phyloP scores from a whole-genome alignment of 345 rosid genomes.

The Lumnitzera racemosa region DNA sequence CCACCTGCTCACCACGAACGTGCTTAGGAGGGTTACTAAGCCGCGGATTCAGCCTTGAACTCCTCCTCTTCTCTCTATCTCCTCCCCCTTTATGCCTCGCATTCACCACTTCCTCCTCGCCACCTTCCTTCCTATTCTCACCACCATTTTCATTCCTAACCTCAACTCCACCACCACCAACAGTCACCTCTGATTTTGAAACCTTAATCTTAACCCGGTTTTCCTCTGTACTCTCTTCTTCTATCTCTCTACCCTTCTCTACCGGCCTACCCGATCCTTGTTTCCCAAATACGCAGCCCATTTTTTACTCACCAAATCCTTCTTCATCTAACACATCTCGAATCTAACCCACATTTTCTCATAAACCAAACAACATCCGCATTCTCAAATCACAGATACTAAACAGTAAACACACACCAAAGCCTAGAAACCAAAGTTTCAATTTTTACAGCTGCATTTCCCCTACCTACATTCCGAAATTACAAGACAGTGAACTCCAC shows the following conservation, averaged over 20 bases:
- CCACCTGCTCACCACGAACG: constrained; percentile 61
- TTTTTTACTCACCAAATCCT: constrained; percentile 21
- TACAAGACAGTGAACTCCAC: no score
- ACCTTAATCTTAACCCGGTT: constrained; percentile 8
- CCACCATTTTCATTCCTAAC: constrained; percentile 29
- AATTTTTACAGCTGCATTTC: no score
- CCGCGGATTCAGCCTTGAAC: constrained; percentile 49
- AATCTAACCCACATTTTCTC: constrained; percentile 12
- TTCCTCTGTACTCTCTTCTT: constrained; percentile 16
- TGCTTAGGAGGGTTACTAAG: constrained; percentile 55
- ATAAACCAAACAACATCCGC: constrained; percentile 7
- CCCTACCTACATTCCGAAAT: no score
- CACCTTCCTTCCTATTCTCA: constrained; percentile 19
- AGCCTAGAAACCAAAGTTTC: no score
- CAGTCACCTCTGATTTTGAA: background rate
- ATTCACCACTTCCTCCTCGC: constrained; percentile 20
- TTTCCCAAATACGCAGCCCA: constrained; percentile 84
- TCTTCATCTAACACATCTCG: constrained; percentile 30
- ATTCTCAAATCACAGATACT: constrained; percentile 10
- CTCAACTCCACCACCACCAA: constrained; percentile 14
- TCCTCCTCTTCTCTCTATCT: constrained; percentile 26
- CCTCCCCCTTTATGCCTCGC: constrained; percentile 11
- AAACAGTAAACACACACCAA: no score
- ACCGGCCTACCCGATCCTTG: constrained; percentile 36
- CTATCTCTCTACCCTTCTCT: constrained; percentile 25